Evolutionary conservation across 2,329 filamentous ascomycete genomes (phyloP), one percentile per base, ranked within the genome.

Genomic region (Metarhizium anisopliae): DNA sequence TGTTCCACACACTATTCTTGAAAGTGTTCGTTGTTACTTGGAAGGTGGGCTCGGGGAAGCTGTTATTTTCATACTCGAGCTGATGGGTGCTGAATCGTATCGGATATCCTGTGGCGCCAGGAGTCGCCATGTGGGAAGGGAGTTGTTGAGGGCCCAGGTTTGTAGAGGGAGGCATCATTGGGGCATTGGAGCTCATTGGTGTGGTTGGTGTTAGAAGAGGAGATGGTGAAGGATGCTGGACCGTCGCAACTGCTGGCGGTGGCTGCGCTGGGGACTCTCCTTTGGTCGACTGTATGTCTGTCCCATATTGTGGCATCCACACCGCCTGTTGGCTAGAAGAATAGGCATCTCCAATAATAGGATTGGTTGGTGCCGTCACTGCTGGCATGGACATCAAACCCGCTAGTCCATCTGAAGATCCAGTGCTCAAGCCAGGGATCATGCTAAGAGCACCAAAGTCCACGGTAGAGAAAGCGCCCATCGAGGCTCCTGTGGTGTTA

Each of bases 1-100:
- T 78, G 62, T 86, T 87, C 70, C 82, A 85, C 55, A 86, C 81
- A 53, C 79, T 84, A 60, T 86, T 85, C 63, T 83, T 84, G 63
- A 87, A 87, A 1, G 80, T 82, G 52, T 73, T 78, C 2, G 81
- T 85, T 54, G 74, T 75, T 3, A 72, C 68, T 14, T 72, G 68
- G 53, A 78, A 77, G 4, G 73, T 69, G n/a, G 77, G 74, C 56
- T 80, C 78, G 1, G 65, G 64, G n/a, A 70, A 68, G 49, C 65
- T 67, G 56, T 67, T 72, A 53, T 75, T 77, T 56, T 78, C 78
- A 64, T 78, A 82, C 56, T 78, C 69, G 40, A 69, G 61, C 54
- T 73, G 71, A 49, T 72, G 65, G 11, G 66, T 76, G 62, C 77
- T 84, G 64, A 83, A 84, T 4, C 80, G 77, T 61, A 70, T 65